phyloP scores from a whole-genome alignment of 2,329 filamentous ascomycete genomes.

The Neofusicoccum ribis region DNA sequence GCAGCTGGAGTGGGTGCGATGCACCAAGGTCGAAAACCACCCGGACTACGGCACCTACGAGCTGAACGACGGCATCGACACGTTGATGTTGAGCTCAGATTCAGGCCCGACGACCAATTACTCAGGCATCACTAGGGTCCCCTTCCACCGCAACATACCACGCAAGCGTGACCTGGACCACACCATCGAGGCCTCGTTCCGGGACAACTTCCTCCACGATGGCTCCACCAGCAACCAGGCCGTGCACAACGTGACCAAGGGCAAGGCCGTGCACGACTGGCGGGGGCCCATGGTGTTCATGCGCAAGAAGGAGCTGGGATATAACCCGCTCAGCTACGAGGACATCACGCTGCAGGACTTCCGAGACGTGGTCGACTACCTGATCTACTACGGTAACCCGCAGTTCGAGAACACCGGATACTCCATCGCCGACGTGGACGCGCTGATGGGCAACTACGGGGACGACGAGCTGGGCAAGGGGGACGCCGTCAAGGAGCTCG shows the following conservation, averaged over 20 bases:
- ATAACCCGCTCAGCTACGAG: background rate
- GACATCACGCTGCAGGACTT: conserved; percentile 1
- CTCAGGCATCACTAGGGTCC: conserved; percentile 1
- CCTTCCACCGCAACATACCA: conserved; percentile 3
- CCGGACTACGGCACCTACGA: background rate
- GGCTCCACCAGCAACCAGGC: background rate
- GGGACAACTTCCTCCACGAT: background rate
- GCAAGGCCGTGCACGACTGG: background rate
- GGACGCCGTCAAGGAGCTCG: background rate
- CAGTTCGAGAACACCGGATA: background rate
- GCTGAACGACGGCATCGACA: background rate
- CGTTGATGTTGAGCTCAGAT: background rate
- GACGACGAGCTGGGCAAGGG: background rate
- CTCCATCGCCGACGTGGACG: background rate
- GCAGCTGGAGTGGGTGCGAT: background rate
- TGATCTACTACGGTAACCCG: background rate
- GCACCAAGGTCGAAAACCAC: background rate
- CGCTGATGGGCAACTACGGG: background rate
- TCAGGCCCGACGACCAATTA: background rate
- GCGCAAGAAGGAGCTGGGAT: background rate
- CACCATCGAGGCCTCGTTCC: background rate
- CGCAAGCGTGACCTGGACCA: background rate
- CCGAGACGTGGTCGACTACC: background rate
- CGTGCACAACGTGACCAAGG: background rate
- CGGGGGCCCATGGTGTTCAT: background rate